phyloP scores from a whole-genome alignment of 2,329 filamentous ascomycete species.

The Colletotrichum siamense region DNA sequence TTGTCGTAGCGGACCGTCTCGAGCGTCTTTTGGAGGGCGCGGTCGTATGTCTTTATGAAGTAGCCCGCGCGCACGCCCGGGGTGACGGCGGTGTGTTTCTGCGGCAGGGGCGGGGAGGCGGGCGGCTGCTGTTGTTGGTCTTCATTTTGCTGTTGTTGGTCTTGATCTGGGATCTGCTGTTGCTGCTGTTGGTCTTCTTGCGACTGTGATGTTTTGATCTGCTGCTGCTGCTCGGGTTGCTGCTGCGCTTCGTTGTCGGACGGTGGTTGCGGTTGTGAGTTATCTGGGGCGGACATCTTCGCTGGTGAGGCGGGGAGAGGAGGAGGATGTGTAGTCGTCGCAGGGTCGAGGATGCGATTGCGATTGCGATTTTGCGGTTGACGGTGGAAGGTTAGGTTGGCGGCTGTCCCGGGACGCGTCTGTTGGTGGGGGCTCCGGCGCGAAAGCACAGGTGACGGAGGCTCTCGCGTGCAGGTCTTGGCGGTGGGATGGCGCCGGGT shows the following conservation, averaged over 20 bases:
- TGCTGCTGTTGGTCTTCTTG: background rate
- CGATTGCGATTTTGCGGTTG: background rate
- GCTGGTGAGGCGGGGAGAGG: background rate
- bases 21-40: conserved; percentile 43
- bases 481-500: background rate
- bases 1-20: conserved; percentile 60
- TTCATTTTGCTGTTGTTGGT: background rate
- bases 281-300: background rate
- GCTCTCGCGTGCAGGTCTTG: background rate
- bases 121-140: conserved; percentile 15
- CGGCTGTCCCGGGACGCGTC: background rate
- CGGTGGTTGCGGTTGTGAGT: background rate
- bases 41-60: conserved; percentile 59
- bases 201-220: background rate
- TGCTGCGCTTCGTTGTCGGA: background rate
- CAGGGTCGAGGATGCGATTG: background rate
- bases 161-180: background rate
- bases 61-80: conserved; percentile 64
- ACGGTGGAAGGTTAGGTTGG: background rate
- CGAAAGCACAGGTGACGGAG: background rate
- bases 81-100: conserved; percentile 45
- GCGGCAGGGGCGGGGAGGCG: conserved; percentile 44
- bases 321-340: background rate
- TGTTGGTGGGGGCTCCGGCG: background rate
- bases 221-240: background rate